Conservation (phyloP, 768 basidiomycete genomes). For the Boletus insuetus region DNA sequence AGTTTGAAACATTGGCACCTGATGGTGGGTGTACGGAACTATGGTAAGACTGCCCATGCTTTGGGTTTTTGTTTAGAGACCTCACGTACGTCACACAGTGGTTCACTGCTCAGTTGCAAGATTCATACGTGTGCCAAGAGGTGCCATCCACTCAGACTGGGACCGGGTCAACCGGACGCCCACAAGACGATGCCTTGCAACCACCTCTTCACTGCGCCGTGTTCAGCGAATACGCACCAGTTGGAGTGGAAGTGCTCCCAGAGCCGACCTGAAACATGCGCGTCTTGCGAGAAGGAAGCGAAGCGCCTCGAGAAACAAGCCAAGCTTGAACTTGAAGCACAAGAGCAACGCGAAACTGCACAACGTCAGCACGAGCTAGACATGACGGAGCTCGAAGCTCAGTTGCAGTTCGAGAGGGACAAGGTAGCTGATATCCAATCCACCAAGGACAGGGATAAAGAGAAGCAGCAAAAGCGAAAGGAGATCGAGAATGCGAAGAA, state of each 20-base stretch:
- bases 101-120: constrained; percentile 45
- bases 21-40: constrained; percentile 62
- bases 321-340: constrained; percentile 38
- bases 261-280: constrained; percentile 37
- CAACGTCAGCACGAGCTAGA: constrained; percentile 37
- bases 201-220: constrained; percentile 35
- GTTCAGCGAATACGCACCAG: constrained; percentile 43
- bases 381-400: constrained; percentile 12
- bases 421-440: constrained; percentile 7
- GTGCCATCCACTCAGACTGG: constrained; percentile 57
- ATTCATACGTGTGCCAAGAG: constrained; percentile 55
- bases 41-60: constrained; percentile 43
- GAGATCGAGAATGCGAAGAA: constrained; percentile 12
- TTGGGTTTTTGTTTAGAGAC: neutral
- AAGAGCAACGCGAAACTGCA: constrained; percentile 46
- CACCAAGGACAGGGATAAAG: constrained; percentile 11
- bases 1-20: constrained; percentile 52
- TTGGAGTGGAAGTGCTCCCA: constrained; percentile 44
- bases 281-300: constrained; percentile 44
- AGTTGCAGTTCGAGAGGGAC: constrained; percentile 7
- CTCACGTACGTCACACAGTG: constrained; percentile 34
- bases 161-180: constrained; percentile 36
- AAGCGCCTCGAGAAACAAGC: constrained; percentile 40
- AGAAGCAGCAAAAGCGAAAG: constrained; percentile 7
- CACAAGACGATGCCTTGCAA: constrained; percentile 41